phyloP scores from a whole-genome alignment of 345 rosid genomes.

The Moricandia arvensis region DNA sequence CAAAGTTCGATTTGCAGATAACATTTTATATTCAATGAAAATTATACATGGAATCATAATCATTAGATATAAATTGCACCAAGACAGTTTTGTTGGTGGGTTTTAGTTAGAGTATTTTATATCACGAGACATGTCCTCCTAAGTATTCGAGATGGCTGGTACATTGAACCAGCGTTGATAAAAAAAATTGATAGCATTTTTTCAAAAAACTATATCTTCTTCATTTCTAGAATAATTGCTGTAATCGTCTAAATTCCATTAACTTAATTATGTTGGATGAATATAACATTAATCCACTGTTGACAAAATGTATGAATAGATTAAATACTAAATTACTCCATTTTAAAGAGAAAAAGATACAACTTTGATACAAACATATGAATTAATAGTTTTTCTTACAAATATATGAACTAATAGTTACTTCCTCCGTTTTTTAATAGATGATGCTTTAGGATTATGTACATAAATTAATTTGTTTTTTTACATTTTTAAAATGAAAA shows the following conservation, averaged over 20 bases:
- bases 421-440: too few species aligned
- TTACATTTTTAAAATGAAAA: too few species aligned
- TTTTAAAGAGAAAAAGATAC: not conserved
- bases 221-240: not conserved
- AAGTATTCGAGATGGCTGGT: conserved; percentile 17
- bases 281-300: not conserved
- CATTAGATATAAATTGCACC: conserved; percentile 21
- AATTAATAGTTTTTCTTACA: too few species aligned
- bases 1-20: not conserved
- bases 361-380: not conserved
- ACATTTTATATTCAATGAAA: not conserved
- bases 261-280: not conserved
- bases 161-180: conserved; percentile 19
- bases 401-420: too few species aligned
- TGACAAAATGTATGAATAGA: not conserved
- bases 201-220: not conserved
- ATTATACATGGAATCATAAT: conserved; percentile 22
- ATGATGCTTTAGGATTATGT: too few species aligned
- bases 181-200: not conserved
- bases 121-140: conserved; percentile 23
- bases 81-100: conserved; percentile 24
- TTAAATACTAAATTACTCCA: not conserved
- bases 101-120: not conserved
- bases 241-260: not conserved
- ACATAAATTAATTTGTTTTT: too few species aligned